Evolutionary conservation across 164 flowering plant genomes (phyloP).

Genomic region (Liriodendron chinense): DNA sequence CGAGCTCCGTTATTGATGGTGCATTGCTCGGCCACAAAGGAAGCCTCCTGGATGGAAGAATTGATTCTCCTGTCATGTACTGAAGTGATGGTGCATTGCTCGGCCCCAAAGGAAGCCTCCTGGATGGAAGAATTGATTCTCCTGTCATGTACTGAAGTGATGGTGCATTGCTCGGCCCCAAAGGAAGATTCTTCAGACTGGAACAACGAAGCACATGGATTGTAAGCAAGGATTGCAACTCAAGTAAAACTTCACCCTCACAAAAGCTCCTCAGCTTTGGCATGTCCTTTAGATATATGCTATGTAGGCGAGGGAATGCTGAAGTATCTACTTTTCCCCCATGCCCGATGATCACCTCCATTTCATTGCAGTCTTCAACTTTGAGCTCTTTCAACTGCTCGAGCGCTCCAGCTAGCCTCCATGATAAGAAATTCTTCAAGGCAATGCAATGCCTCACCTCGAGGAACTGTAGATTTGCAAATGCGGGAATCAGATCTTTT

Average conservation of each 20-base stretch:
- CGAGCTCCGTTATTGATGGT: fast-evolving
- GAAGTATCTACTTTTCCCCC: background rate
- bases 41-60: background rate
- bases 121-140: background rate
- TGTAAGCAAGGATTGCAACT: background rate
- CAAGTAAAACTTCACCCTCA: background rate
- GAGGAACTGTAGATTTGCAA: background rate
- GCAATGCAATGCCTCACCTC: background rate
- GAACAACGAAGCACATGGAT: background rate
- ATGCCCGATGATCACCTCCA: background rate
- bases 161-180: background rate
- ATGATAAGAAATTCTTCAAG: background rate
- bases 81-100: background rate
- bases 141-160: fast-evolving
- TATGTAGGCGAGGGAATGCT: background rate
- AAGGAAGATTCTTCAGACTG: background rate
- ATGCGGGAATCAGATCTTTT: background rate
- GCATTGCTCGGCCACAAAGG: background rate
- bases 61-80: background rate
- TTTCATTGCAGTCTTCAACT: background rate
- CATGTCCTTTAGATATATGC: background rate
- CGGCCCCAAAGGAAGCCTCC: background rate
- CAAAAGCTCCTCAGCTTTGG: background rate
- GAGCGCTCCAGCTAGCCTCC: background rate
- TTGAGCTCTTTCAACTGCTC: background rate